phyloP scores from a whole-genome alignment of 148 eudicot species.

The Fagopyrum homotropicum region DNA sequence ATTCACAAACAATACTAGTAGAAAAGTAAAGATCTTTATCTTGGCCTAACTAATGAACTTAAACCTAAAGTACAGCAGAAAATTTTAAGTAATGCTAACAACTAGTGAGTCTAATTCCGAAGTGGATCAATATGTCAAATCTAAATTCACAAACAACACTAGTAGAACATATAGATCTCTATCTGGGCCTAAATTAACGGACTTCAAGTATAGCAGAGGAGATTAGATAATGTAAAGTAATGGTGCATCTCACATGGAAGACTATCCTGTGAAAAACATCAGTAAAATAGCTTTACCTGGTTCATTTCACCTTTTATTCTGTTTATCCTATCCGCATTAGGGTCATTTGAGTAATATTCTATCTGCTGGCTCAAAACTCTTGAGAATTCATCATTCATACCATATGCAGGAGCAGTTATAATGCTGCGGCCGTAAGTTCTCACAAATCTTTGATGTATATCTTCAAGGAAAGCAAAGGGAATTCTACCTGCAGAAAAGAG shows the following conservation, averaged over 20 bases:
- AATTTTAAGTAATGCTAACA: too few relatives aligned
- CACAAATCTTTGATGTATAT: conserved; percentile 90
- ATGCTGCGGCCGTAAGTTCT: conserved; percentile 86
- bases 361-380: conserved; percentile 92
- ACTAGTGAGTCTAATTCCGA: not conserved
- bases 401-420: conserved; percentile 78
- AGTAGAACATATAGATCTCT: too few relatives aligned
- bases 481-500: conserved; percentile 62
- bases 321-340: conserved; percentile 90
- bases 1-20: not conserved
- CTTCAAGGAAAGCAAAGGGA: conserved; percentile 96
- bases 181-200: too few relatives aligned
- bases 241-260: not conserved
- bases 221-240: too few relatives aligned
- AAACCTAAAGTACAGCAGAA: too few relatives aligned
- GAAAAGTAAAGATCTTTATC: too few relatives aligned
- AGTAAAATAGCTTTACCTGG: conserved; percentile 39
- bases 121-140: not conserved
- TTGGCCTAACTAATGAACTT: too few relatives aligned
- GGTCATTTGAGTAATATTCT: conserved; percentile 86
- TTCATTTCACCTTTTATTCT: conserved; percentile 94
- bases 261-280: not conserved
- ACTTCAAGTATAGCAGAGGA: too few relatives aligned
- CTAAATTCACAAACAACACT: not conserved
- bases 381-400: conserved; percentile 96